Evolutionary conservation across 345 rosid genomes (phyloP).

Genomic region (Erodium maritimum): DNA sequence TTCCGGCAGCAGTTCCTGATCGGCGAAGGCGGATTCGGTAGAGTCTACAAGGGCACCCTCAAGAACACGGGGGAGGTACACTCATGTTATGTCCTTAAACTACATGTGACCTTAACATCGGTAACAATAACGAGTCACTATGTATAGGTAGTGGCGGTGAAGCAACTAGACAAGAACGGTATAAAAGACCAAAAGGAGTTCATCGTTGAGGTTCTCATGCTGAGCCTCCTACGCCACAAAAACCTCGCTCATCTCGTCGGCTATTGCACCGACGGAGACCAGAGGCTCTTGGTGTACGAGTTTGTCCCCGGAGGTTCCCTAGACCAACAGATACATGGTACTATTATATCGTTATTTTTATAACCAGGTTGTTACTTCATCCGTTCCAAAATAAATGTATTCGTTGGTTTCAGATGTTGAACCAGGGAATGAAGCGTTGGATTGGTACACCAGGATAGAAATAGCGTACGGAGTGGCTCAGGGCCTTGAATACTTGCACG

Average conservation of each 20-base stretch:
- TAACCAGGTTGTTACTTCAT: too few relatives aligned
- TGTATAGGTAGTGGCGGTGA: constrained; percentile 23
- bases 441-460: constrained; percentile 19
- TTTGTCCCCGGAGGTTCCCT: constrained; percentile 17
- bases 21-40: constrained; percentile 26
- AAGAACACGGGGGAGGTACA: constrained; percentile 19
- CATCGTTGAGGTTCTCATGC: constrained; percentile 15
- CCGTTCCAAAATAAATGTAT: too few relatives aligned
- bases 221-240: constrained; percentile 18
- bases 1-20: constrained; percentile 22
- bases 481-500: constrained; percentile 23
- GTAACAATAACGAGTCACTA: too few relatives aligned
- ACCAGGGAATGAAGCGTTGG: constrained; percentile 6
- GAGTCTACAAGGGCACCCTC: constrained; percentile 23
- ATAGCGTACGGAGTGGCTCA: constrained; percentile 20
- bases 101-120: too few relatives aligned
- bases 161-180: constrained; percentile 21
- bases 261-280: constrained; percentile 26
- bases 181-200: constrained; percentile 24
- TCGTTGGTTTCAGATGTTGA: constrained; percentile 9
- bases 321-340: constrained; percentile 15
- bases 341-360: too few relatives aligned
- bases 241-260: constrained; percentile 21
- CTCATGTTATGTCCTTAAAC: too few relatives aligned
- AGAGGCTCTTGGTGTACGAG: constrained; percentile 21